These are phyloP conservation scores for Colletotrichum sp. DNA, from an alignment of 2,329 filamentous ascomycete genomes.

Conservation along the genomic window DNA sequence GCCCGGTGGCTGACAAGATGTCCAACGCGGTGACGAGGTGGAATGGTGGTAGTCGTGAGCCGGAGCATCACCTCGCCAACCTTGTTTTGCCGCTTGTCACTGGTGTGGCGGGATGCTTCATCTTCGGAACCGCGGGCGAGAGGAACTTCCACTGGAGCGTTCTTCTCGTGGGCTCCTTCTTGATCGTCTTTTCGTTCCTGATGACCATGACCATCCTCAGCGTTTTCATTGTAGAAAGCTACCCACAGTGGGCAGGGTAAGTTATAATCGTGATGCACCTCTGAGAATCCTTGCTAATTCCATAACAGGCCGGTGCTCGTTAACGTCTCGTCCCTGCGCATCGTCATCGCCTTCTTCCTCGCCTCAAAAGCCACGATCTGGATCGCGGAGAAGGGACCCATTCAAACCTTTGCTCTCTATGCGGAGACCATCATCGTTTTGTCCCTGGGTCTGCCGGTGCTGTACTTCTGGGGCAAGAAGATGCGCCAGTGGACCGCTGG, in stretches of 20 bases:
- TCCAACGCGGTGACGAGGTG: slow-evolving; percentile 31
- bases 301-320: slow-evolving; percentile 32
- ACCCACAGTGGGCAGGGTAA: slow-evolving; percentile 26
- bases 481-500: slow-evolving; percentile 33
- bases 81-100: slow-evolving; percentile 32
- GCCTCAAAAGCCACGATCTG: slow-evolving; percentile 30
- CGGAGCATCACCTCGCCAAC: slow-evolving; percentile 36
- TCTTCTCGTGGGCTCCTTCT: slow-evolving; percentile 28
- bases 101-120: slow-evolving; percentile 31
- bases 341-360: slow-evolving; percentile 34
- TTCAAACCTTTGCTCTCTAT: slow-evolving; percentile 32
- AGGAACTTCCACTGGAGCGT: slow-evolving; percentile 29
- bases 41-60: slow-evolving; percentile 30
- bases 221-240: slow-evolving; percentile 37
- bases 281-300: neutral
- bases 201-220: slow-evolving; percentile 30
- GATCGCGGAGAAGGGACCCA: slow-evolving; percentile 28
- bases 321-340: slow-evolving; percentile 34
- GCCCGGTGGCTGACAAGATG: slow-evolving; percentile 31
- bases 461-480: slow-evolving; percentile 25
- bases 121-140: slow-evolving; percentile 34
- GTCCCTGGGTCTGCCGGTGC: slow-evolving; percentile 30
- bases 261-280: accelerated
- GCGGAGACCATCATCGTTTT: slow-evolving; percentile 34
- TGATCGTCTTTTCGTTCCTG: slow-evolving; percentile 33